Percentiles rank a stretch among this genome's conserved stretches.
Evolutionary conservation across 352 stramenopile genomes (phyloP).

Genomic region (Globisporangium ultimum): DNA sequence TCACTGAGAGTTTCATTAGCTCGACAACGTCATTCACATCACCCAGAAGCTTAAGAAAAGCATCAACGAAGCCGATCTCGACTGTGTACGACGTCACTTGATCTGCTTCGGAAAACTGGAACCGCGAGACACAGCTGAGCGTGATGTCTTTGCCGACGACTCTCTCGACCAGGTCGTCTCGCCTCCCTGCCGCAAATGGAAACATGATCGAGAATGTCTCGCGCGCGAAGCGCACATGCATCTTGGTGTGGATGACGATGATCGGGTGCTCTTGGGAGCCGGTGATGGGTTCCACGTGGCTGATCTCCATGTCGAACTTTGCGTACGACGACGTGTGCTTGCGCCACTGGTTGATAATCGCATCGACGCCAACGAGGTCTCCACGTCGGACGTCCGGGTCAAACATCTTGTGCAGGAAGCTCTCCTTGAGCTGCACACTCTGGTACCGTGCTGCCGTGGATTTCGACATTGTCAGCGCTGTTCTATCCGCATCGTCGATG

Average conservation of each 20-base stretch:
- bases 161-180: not conserved
- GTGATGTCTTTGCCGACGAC: conserved; percentile 11
- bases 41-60: conserved; percentile 1
- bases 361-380: conserved; percentile 14
- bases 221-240: conserved; percentile 3
- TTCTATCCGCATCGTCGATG: not conserved
- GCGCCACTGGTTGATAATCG: conserved; percentile 21
- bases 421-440: conserved; percentile 4
- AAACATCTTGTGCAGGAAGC: conserved; percentile 16
- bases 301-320: conserved; percentile 8
- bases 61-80: conserved; percentile 12
- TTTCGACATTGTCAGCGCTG: not conserved
- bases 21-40: not conserved
- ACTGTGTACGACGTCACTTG: conserved; percentile 7
- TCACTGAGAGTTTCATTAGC: conserved; percentile 9
- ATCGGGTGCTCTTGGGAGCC: conserved; percentile 4
- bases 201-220: conserved; percentile 16
- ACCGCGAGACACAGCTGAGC: conserved; percentile 12
- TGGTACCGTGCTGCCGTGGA: not conserved
- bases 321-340: conserved; percentile 19
- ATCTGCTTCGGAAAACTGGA: conserved; percentile 6
- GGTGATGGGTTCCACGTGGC: not conserved
- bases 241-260: conserved; percentile 7
- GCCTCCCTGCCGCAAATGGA: not conserved
- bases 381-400: conserved; percentile 12